Evolutionary conservation across 805 yeast genomes (phyloP).

Genomic region (Wickerhamomyces sydowiorum): DNA sequence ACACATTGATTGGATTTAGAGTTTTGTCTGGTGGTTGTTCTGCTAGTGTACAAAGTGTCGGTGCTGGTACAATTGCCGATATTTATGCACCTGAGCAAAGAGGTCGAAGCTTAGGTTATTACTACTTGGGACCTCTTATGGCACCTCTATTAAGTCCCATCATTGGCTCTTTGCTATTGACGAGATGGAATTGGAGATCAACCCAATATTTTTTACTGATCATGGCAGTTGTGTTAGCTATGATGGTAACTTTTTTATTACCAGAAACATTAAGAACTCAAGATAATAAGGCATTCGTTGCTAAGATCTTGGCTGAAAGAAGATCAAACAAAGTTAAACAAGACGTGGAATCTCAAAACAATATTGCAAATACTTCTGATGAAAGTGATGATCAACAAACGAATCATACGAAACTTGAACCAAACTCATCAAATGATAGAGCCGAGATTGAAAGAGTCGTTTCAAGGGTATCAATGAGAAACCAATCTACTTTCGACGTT

Average conservation of each 20-base stretch:
- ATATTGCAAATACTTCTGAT: conserved; percentile 1
- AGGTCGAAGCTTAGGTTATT: conserved; percentile 76
- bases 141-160: conserved; percentile 82
- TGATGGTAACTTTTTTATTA: conserved; percentile 45
- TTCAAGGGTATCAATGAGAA: conserved; percentile 16
- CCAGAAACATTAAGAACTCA: conserved; percentile 74
- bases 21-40: conserved; percentile 74
- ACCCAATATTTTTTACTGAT: conserved; percentile 83
- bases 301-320: conserved; percentile 36
- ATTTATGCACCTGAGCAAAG: conserved; percentile 60
- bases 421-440: not conserved
- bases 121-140: conserved; percentile 72
- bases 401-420: conserved; percentile 1
- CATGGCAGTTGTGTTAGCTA: conserved; percentile 47
- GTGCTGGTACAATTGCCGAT: conserved; percentile 85
- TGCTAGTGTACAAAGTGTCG: conserved; percentile 83
- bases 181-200: conserved; percentile 80
- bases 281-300: conserved; percentile 45
- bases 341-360: conserved; percentile 1
- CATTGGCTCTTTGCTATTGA: conserved; percentile 68
- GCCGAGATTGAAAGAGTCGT: conserved; percentile 13
- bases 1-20: conserved; percentile 61
- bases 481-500: conserved; percentile 8
- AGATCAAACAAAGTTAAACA: conserved; percentile 14
- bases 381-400: conserved; percentile 5